These are phyloP conservation scores for Tetradesmus lagerheimii DNA, from an alignment of 139 green algal genomes.

Conservation along the genomic window DNA sequence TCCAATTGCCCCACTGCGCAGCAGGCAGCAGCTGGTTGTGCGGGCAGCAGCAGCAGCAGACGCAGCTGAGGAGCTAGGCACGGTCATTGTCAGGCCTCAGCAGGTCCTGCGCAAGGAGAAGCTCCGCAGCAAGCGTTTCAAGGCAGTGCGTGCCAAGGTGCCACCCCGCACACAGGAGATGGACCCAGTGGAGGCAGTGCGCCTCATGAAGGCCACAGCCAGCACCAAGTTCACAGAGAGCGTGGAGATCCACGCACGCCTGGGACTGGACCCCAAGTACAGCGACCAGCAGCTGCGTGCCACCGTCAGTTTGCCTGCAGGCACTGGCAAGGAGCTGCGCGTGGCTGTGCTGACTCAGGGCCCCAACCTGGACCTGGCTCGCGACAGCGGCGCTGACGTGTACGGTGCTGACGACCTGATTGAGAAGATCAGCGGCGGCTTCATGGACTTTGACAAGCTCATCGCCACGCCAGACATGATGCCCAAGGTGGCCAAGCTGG, in stretches of 20 bases:
- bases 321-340: slow-evolving; percentile 95
- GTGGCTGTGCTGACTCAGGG: slow-evolving; percentile 95
- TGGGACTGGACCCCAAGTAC: slow-evolving; percentile 94
- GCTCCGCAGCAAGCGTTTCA: slow-evolving; percentile 64
- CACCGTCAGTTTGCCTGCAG: slow-evolving; percentile 94
- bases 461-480: slow-evolving; percentile 99
- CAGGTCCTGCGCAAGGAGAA: slow-evolving; percentile 53
- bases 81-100: slow-evolving; percentile 9
- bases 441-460: slow-evolving; percentile 99
- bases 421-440: slow-evolving; percentile 93
- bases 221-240: slow-evolving; percentile 97
- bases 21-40: slow-evolving; percentile 9
- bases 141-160: slow-evolving; percentile 64
- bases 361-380: slow-evolving; percentile 86
- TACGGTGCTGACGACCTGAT: slow-evolving; percentile 96
- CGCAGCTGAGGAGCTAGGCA: slow-evolving; percentile 13
- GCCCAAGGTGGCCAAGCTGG: slow-evolving; percentile 99
- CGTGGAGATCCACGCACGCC: slow-evolving; percentile 93
- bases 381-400: slow-evolving; percentile 92
- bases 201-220: slow-evolving; percentile 73
- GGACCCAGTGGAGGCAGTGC: slow-evolving; percentile 80
- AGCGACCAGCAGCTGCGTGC: slow-evolving; percentile 98
- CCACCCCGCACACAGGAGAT: slow-evolving; percentile 57
- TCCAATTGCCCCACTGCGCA: not conserved
- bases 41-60: slow-evolving; percentile 19